A percentile compares a stretch with the other conserved stretches of the same genome.
phyloP scores from a whole-genome alignment of 257 asterid species.

The Solanum piurae region DNA sequence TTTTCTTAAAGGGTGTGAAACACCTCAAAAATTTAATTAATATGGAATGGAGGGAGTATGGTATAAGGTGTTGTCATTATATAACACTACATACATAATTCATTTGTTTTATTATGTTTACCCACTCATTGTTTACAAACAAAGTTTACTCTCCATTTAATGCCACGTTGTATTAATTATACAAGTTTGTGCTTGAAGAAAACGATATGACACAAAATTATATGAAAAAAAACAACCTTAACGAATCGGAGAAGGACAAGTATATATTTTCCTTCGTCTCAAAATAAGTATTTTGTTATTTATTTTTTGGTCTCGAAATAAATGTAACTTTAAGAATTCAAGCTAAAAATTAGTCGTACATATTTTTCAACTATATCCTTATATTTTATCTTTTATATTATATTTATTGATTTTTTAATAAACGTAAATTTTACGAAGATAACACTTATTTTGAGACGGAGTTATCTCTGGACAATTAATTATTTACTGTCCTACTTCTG shows the following conservation, averaged over 20 bases:
- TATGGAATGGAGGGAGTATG: neutral
- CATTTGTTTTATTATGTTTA: neutral
- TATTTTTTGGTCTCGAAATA: neutral
- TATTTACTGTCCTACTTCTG: neutral
- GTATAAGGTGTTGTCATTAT: neutral
- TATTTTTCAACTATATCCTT: neutral
- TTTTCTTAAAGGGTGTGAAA: too few species aligned
- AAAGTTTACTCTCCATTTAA: neutral
- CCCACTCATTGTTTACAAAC: neutral
- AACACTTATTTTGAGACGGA: neutral
- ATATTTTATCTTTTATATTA: too few species aligned
- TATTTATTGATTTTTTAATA: neutral
- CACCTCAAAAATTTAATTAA: too few species aligned
- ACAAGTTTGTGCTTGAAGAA: neutral
- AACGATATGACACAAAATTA: neutral
- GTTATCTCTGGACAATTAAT: neutral
- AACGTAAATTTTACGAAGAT: rapidly evolving
- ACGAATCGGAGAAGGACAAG: neutral
- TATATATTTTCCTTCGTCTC: neutral
- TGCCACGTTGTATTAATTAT: neutral
- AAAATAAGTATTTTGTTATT: neutral
- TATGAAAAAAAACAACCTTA: neutral
- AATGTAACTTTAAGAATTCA: neutral
- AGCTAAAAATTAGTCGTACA: too few species aligned
- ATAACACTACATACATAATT: neutral